Conservation (phyloP, 139 green algal species). For the Spirogloea muscicola region DNA sequence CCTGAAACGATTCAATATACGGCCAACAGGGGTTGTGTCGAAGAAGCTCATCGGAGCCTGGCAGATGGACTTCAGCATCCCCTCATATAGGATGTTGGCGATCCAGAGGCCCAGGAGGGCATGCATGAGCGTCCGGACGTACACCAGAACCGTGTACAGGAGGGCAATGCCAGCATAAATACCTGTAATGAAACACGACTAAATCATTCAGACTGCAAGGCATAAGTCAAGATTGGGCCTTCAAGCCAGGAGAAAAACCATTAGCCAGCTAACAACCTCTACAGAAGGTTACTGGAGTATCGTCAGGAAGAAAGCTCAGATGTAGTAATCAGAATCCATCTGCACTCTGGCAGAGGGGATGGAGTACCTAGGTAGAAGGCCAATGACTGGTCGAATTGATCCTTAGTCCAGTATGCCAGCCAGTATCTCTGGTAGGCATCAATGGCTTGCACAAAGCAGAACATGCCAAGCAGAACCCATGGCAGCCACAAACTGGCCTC, state of each 20-base stretch:
- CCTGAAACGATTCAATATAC: constrained; percentile 85
- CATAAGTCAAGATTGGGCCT: too few relatives aligned
- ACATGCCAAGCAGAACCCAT: constrained; percentile 47
- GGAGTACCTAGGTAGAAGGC: constrained; percentile 70
- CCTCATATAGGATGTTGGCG: constrained; percentile 55
- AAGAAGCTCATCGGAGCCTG: constrained; percentile 82
- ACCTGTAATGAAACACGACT: too few relatives aligned
- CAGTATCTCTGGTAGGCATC: constrained; percentile 52
- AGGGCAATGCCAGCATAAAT: constrained; percentile 64
- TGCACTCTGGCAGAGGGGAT: neutral
- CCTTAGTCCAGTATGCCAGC: constrained; percentile 67
- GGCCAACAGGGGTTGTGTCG: constrained; percentile 84
- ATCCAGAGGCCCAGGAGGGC: constrained; percentile 37
- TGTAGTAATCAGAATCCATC: too few relatives aligned
- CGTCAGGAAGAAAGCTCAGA: too few relatives aligned
- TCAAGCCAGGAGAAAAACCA: too few relatives aligned
- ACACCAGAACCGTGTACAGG: constrained; percentile 53
- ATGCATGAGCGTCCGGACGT: constrained; percentile 49
- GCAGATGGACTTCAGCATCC: constrained; percentile 64
- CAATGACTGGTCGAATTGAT: constrained; percentile 52
- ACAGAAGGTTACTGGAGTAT: too few relatives aligned
- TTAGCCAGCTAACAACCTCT: too few relatives aligned
- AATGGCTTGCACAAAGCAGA: constrained; percentile 33
- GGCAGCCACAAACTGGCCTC: constrained; percentile 47
- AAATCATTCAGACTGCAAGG: too few relatives aligned